These are phyloP conservation scores for Claviceps sp. DNA, from an alignment of 2,329 filamentous ascomycete species.

Conservation along the genomic window DNA sequence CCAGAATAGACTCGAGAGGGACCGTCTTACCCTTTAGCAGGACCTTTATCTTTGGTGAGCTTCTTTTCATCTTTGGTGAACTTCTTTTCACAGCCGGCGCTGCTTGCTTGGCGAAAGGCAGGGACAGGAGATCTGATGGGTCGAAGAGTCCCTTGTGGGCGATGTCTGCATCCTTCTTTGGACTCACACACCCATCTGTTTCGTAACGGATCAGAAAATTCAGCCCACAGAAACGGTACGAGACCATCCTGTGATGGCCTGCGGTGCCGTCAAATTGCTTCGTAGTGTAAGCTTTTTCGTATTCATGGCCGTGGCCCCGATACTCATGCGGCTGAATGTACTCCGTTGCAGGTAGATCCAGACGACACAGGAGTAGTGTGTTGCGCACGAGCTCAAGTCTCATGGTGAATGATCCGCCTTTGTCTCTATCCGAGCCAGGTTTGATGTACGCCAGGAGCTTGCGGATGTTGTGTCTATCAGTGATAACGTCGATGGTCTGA, in stretches of 20 bases:
- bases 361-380: conserved; percentile 25
- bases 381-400: conserved; percentile 22
- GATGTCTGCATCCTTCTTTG: too few species aligned
- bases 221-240: too few species aligned
- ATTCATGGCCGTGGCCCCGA: conserved; percentile 30
- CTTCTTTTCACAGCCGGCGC: too few species aligned
- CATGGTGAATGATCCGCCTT: conserved; percentile 26
- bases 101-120: too few species aligned
- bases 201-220: too few species aligned
- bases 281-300: conserved; percentile 30
- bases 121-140: too few species aligned
- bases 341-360: conserved; percentile 15
- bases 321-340: conserved; percentile 22
- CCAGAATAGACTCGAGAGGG: too few species aligned
- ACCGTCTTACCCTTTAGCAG: too few species aligned
- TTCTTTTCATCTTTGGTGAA: too few species aligned
- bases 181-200: too few species aligned
- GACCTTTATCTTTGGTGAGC: too few species aligned
- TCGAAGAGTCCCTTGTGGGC: too few species aligned
- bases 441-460: conserved; percentile 33
- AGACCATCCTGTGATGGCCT: conserved; percentile 9
- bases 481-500: conserved; percentile 25
- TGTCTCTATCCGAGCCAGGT: conserved; percentile 11
- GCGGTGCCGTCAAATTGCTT: conserved; percentile 21
- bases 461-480: conserved; percentile 33